Evolutionary conservation across 371 early-diverging fungal genomes (phyloP).

Genomic region (Rhizomucor pusillus): DNA sequence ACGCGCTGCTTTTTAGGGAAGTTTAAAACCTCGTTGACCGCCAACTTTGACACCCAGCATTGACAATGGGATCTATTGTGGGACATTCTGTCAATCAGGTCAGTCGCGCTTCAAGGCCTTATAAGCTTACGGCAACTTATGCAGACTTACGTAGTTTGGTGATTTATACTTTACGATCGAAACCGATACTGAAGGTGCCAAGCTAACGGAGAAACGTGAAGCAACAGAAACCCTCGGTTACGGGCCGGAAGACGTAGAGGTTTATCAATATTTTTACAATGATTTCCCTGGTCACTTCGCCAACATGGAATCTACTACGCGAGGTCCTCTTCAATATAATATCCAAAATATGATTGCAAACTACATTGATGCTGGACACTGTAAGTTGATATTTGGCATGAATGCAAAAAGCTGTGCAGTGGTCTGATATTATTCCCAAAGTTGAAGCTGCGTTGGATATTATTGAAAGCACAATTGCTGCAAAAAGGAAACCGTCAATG

Average conservation of each 20-base stretch:
- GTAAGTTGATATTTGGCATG: conserved; percentile 5
- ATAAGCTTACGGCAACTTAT: too few species aligned
- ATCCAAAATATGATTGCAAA: conserved; percentile 12
- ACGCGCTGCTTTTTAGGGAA: too few species aligned
- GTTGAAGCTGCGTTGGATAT: conserved; percentile 21
- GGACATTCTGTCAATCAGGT: too few species aligned
- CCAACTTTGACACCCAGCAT: too few species aligned
- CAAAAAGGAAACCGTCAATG: conserved; percentile 13
- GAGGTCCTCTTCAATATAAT: conserved; percentile 7
- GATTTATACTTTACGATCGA: too few species aligned
- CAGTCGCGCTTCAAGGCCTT: too few species aligned
- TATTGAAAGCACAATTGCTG: conserved; percentile 3
- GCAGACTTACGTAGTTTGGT: too few species aligned
- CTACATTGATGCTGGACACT: conserved; percentile 12
- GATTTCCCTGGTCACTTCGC: background rate
- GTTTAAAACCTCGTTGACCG: too few species aligned
- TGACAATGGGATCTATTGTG: too few species aligned
- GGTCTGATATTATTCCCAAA: background rate
- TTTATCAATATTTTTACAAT: conserved; percentile 17
- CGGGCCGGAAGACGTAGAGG: conserved; percentile 12
- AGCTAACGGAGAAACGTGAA: background rate
- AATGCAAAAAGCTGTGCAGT: background rate
- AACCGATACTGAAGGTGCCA: too few species aligned
- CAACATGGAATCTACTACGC: too few species aligned
- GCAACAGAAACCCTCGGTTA: conserved; percentile 5